Conservation (phyloP, 192 early-diverging fungal genomes). For the Coemansia sp. region DNA sequence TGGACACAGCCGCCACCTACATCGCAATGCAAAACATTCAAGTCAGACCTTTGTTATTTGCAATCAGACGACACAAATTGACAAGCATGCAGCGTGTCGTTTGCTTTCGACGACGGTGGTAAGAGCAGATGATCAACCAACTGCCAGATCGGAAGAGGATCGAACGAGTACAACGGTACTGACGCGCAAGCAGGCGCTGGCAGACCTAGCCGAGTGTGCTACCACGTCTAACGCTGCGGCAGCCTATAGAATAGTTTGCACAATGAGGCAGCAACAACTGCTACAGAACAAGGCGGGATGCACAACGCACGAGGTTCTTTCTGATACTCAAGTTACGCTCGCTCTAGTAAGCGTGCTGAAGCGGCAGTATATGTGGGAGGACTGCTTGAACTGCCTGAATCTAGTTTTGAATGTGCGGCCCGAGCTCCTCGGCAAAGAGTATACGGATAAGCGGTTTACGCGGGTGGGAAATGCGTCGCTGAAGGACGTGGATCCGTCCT, state of each 20-base stretch:
- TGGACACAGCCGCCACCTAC: not conserved
- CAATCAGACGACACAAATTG: not conserved
- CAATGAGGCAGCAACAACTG: conserved; percentile 8
- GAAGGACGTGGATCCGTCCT: not conserved
- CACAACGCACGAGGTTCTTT: conserved; percentile 18
- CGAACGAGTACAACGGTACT: not conserved
- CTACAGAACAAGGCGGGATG: conserved; percentile 10
- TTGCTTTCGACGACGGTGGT: not conserved
- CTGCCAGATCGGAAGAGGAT: not conserved
- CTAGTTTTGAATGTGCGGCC: conserved; percentile 27
- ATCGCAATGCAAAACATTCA: not conserved
- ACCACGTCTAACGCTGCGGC: conserved; percentile 2
- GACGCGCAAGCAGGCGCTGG: conserved; percentile 13
- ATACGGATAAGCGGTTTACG: conserved; percentile 21
- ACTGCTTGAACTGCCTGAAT: conserved; percentile 27
- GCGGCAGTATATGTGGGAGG: conserved; percentile 30
- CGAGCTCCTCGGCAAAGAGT: conserved; percentile 10
- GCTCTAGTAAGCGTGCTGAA: conserved; percentile 13
- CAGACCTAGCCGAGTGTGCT: not conserved
- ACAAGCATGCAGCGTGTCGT: not conserved
- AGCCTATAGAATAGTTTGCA: conserved; percentile 15
- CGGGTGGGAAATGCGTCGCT: not conserved
- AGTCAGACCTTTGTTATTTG: not conserved
- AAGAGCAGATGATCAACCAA: not conserved
- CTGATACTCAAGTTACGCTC: conserved; percentile 22